Evolutionary conservation across 495 filamentous ascomycete genomes (phyloP).

Genomic region (Pseudotulostoma volvatum): DNA sequence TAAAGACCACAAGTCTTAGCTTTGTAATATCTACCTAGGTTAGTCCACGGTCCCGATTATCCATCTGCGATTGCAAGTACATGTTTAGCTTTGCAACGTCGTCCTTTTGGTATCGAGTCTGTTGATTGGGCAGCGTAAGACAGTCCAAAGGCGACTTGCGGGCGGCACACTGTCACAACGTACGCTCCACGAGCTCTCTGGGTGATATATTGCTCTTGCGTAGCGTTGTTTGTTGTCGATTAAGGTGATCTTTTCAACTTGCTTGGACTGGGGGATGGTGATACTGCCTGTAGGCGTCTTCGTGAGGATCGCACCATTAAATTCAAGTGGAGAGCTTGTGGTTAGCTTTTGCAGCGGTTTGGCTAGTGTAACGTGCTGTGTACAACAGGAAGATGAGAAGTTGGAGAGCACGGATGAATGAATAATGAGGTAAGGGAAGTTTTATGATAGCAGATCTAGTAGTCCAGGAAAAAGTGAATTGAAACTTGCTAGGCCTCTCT

Average conservation of each 20-base stretch:
- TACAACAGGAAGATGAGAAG: no score
- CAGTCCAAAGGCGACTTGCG: neutral
- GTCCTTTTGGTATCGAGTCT: neutral
- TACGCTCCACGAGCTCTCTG: neutral
- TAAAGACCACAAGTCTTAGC: constrained; percentile 4
- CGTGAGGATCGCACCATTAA: neutral
- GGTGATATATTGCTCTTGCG: neutral
- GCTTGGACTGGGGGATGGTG: no score
- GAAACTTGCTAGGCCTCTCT: no score
- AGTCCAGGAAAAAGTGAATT: no score
- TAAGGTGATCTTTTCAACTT: no score
- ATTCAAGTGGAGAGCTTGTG: neutral
- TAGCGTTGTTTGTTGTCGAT: no score
- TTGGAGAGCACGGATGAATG: no score
- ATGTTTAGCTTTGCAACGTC: neutral
- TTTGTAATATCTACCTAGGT: no score
- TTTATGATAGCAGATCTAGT: no score
- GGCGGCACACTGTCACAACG: neutral
- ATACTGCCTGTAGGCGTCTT: no score
- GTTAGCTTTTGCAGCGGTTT: neutral
- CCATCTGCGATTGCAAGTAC: neutral
- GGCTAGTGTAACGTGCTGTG: no score
- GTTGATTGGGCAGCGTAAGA: neutral
- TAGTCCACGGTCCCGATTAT: neutral
- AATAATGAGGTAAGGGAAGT: no score